phyloP scores from a whole-genome alignment of 2,329 filamentous ascomycete genomes.

The Penicillium aurantiogriseum region DNA sequence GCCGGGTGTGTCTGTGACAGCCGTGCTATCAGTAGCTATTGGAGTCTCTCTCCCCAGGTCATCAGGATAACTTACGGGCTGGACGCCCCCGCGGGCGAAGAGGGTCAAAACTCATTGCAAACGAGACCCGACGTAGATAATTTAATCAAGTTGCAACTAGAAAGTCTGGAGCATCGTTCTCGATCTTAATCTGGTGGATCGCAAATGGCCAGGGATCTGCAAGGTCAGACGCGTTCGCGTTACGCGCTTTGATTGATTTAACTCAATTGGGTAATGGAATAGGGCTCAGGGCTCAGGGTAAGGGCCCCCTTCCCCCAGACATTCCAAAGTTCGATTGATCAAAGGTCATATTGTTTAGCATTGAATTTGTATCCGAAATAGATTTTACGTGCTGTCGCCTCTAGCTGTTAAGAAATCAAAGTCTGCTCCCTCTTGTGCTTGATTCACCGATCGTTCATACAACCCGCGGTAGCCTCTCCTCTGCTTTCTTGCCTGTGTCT shows the following conservation, averaged over 20 bases:
- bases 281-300: constrained; percentile 36
- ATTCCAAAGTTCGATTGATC: background rate
- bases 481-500: constrained; percentile 24
- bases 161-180: constrained; percentile 13
- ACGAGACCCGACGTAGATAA: background rate
- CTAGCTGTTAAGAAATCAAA: constrained; percentile 40
- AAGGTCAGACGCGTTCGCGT: constrained; percentile 27
- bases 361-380: background rate
- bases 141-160: constrained; percentile 5
- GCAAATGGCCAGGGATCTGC: constrained; percentile 7
- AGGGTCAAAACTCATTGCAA: constrained; percentile 37
- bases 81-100: constrained; percentile 42
- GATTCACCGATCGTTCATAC: constrained; percentile 45
- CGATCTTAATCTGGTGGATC: constrained; percentile 10
- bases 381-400: constrained; percentile 12
- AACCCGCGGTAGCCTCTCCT: constrained; percentile 42
- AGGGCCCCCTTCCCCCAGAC: constrained; percentile 14
- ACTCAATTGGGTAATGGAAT: constrained; percentile 23
- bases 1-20: constrained; percentile 69
- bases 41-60: background rate
- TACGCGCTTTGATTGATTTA: constrained; percentile 28
- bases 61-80: constrained; percentile 46
- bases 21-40: constrained; percentile 9
- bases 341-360: background rate
- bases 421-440: constrained; percentile 43